Base-by-base conservation (phyloP, 371 early-diverging fungal genomes). In the Sporodiniella umbellata region DNA sequence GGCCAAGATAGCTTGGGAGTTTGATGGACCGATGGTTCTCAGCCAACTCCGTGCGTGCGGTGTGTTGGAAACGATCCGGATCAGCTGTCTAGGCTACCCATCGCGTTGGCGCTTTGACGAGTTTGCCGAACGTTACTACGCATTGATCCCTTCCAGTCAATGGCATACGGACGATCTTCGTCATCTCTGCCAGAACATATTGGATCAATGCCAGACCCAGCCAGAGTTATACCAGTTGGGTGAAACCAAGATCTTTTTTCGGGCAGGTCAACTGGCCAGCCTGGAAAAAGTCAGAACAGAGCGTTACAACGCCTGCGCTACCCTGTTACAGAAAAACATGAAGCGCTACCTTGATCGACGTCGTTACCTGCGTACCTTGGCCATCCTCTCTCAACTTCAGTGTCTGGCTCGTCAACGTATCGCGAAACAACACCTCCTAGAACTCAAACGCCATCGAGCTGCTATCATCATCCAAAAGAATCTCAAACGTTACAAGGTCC, bases 31-130 rank as follows among this genome's bases (percentile, higher is more conserved):
- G 28, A 87, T 95, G 85, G 96, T 99, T 10, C 79, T 99, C 4
- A 70, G 88, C 17, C 99, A 99, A 72, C 71, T 99, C 38, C 86
- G 95, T 40, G 99, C 99, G 24, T 99, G 99, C 76, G 99, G 99
- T 84, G 99, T 99, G 5, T 64, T 99, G 11, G 99, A 99, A 71
- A 99, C 99, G 6, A 99, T 99, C 62, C 87, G 98, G 26, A 99
- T 99, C 68, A 90, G 92, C 65, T 92, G 98, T 62, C 92, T 94
- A 11, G 99, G 99, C 15, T 99, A 98, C 67, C 99, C 99, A 11
- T 86, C 90, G 8, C 84, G 98, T 28, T 86, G 93, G 79, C 79
- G 84, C 8, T 95, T 90, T 69, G 79, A 81, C 37, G 98, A 99
- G 58, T 99, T 99, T 66, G 88, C 89, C 45, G 86, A 90, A 38